Base-by-base conservation (phyloP, 306 rosid genomes). In the Carpinus viminea region DNA sequence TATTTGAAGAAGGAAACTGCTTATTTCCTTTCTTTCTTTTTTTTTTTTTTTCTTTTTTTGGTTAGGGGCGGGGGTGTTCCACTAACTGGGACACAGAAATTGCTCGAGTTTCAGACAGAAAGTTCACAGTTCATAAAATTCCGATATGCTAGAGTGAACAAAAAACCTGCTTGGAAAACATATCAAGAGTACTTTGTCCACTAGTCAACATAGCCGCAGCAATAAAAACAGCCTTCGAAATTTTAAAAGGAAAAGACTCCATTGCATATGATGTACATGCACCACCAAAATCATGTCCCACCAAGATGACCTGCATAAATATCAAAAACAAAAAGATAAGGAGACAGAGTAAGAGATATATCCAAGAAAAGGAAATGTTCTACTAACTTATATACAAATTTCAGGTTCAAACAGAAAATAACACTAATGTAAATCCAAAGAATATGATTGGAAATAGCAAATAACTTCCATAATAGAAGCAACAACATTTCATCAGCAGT, bases 251-350 rank as follows among this genome's bases (percentile, higher is more conserved):
- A 83, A 86, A 93, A 77, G 86, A 74, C 80, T 96, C 99, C 99
- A 89, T 96, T 72, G 94, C 93, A 28, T 89, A 86, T 4, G 98
- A 89, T 80, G 93, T 88, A 77, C 99, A 91, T 24, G 96, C 88
- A 70, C 99, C 99, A 53, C 99, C 99, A 70, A 96, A 90, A 89
- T 96, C 99, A 86, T 96, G 99, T 52, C 99, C 99, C 79, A 87
- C 98, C 89, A 96, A 80, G 79, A 96, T 91, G 72, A 96, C 99
- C 99, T 96, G 83, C 79, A 70, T 45, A 68, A 80, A 38, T 66
- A 8, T 46, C 59, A 76, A 38, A 38, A 20, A 31, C 6, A 81
- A 26, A 31, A 43, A 3, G 2, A 69, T 24, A 31, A 72, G 59
- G 13, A 82, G 36, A 76, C 71, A 75, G 68, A 72, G 41, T 82